phyloP scores from a whole-genome alignment of 2,329 filamentous ascomycete genomes.

The Penicillium capsulatum region DNA sequence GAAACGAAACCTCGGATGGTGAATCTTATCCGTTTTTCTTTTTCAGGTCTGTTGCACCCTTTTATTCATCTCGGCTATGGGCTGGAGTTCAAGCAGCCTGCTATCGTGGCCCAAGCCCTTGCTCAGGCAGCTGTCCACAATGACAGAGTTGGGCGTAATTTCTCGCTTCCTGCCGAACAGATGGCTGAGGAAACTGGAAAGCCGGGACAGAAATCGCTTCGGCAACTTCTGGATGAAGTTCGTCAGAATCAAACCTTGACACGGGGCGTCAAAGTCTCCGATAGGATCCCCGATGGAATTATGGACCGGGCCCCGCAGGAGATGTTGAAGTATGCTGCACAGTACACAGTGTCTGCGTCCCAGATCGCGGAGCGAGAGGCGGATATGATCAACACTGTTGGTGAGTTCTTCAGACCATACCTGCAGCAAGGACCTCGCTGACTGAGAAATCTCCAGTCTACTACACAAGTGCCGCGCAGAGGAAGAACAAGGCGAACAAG shows the following conservation, averaged over 20 bases:
- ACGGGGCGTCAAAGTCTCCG: slow-evolving; percentile 47
- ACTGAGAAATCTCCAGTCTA: slow-evolving; percentile 38
- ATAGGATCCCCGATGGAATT: slow-evolving; percentile 68
- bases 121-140: slow-evolving; percentile 71
- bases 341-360: slow-evolving; percentile 54
- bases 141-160: slow-evolving; percentile 48
- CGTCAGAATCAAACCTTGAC: slow-evolving; percentile 55
- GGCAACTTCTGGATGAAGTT: slow-evolving; percentile 60
- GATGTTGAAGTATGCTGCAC: slow-evolving; percentile 58
- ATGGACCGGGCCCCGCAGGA: slow-evolving; percentile 59
- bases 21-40: too few relatives aligned
- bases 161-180: slow-evolving; percentile 47
- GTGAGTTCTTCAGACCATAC: slow-evolving; percentile 40
- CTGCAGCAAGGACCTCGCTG: background rate
- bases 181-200: slow-evolving; percentile 31
- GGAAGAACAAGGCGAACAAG: slow-evolving; percentile 61
- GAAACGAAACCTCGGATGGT: background rate
- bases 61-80: slow-evolving; percentile 83
- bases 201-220: slow-evolving; percentile 42
- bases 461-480: slow-evolving; percentile 59
- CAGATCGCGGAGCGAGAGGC: slow-evolving; percentile 56
- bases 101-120: slow-evolving; percentile 73
- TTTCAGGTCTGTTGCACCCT: slow-evolving; percentile 70
- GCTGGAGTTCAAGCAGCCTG: slow-evolving; percentile 75
- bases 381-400: slow-evolving; percentile 66